Evolutionary conservation across 257 asterid genomes (phyloP).

Genomic region (Nicotiana tabacum): DNA sequence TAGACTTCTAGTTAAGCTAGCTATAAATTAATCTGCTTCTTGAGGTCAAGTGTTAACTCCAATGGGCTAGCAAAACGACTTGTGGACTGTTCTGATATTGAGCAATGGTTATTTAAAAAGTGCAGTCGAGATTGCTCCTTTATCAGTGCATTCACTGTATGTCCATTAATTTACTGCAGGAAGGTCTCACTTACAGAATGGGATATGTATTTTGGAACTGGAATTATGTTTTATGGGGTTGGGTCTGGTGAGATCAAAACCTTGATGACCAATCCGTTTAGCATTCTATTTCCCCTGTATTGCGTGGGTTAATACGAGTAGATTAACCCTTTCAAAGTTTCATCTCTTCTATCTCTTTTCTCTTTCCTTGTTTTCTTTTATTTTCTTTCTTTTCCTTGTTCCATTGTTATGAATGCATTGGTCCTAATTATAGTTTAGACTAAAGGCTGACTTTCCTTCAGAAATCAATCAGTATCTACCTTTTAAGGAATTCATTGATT

Average conservation of each 20-base stretch:
- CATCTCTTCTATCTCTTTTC: slow-evolving; percentile 37
- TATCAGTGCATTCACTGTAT: slow-evolving; percentile 52
- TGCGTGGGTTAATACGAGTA: slow-evolving; percentile 40
- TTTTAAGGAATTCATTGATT: slow-evolving; percentile 46
- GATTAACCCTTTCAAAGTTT: slow-evolving; percentile 34
- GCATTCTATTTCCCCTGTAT: slow-evolving; percentile 37
- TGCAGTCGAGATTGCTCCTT: slow-evolving; percentile 29
- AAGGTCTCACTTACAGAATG: slow-evolving; percentile 57
- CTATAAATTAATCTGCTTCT: not conserved
- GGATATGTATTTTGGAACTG: slow-evolving; percentile 67
- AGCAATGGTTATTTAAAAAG: slow-evolving; percentile 32
- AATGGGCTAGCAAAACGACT: not conserved
- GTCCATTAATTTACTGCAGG: slow-evolving; percentile 95
- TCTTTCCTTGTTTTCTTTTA: slow-evolving; percentile 40
- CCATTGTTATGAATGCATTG: slow-evolving; percentile 50
- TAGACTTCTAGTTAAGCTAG: slow-evolving; percentile 4
- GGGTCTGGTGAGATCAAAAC: slow-evolving; percentile 23
- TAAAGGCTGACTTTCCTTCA: slow-evolving; percentile 38
- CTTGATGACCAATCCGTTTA: slow-evolving; percentile 46
- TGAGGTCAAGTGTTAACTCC: not conserved
- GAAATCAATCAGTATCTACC: slow-evolving; percentile 50
- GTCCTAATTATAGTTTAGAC: slow-evolving; percentile 40
- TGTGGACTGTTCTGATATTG: slow-evolving; percentile 21
- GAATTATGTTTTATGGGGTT: slow-evolving; percentile 43
- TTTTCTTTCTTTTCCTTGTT: slow-evolving; percentile 30